These are phyloP conservation scores for Colletotrichum aenigma DNA, from an alignment of 2,329 filamentous ascomycete genomes.

Conservation along the genomic window DNA sequence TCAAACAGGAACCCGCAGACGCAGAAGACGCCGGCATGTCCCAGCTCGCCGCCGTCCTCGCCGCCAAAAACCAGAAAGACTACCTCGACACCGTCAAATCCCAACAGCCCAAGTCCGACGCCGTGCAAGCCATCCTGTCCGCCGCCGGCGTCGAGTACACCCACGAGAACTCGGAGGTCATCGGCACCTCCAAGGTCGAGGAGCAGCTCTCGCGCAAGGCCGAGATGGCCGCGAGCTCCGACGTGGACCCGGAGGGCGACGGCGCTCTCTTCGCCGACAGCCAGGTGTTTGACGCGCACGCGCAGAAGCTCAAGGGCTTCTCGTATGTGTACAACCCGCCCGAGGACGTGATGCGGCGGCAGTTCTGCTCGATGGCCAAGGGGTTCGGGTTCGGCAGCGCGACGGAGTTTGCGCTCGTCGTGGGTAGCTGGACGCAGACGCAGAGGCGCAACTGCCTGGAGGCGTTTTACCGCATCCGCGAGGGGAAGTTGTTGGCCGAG, in stretches of 20 bases:
- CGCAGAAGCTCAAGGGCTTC: not conserved
- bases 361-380: constrained; percentile 90
- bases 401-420: constrained; percentile 85
- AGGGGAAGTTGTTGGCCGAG: constrained; percentile 50
- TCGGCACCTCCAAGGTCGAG: constrained; percentile 92
- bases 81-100: constrained; percentile 47
- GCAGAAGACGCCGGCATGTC: constrained; percentile 69
- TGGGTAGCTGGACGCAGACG: constrained; percentile 89
- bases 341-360: constrained; percentile 73
- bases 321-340: constrained; percentile 71
- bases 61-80: constrained; percentile 33
- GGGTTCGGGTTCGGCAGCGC: constrained; percentile 77
- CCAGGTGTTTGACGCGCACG: constrained; percentile 28
- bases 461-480: constrained; percentile 75
- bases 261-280: constrained; percentile 64
- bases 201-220: constrained; percentile 80
- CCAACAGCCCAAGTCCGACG: constrained; percentile 66
- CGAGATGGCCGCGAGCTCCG: constrained; percentile 58
- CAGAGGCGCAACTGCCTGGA: constrained; percentile 80
- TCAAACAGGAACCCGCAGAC: constrained; percentile 47
- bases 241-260: constrained; percentile 50
- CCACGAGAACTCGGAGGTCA: constrained; percentile 94
- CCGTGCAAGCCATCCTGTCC: constrained; percentile 86
- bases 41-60: constrained; percentile 54
- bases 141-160: constrained; percentile 92